phyloP scores from a whole-genome alignment of 345 rosid genomes.

The Camelina laxa region DNA sequence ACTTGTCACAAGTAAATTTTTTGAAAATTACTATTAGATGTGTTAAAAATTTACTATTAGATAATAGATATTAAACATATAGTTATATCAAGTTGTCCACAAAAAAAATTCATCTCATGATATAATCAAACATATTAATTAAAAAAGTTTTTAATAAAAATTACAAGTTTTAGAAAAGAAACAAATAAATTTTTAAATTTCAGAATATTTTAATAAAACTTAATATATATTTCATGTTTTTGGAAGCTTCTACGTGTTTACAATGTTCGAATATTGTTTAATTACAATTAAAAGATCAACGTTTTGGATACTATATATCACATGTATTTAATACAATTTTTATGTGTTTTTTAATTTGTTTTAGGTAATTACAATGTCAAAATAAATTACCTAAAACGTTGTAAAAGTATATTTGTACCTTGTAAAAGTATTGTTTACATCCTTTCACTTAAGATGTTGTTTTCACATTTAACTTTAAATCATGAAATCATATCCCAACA shows the following conservation, averaged over 20 bases:
- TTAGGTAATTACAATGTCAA: neutral
- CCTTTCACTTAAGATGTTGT: neutral
- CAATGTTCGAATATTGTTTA: no score
- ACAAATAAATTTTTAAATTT: no score
- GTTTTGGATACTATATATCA: no score
- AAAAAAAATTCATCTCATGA: neutral
- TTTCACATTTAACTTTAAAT: no score
- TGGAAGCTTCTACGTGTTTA: neutral
- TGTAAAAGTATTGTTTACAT: neutral
- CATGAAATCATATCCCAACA: neutral
- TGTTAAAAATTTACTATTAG: neutral
- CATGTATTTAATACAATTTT: no score
- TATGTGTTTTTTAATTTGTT: neutral
- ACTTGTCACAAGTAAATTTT: neutral
- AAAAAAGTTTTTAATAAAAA: neutral
- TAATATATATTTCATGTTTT: neutral
- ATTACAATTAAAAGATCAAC: no score
- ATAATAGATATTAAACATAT: neutral
- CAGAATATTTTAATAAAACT: no score
- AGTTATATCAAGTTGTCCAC: neutral
- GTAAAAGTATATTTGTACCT: no score
- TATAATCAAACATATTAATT: neutral
- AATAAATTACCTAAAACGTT: no score
- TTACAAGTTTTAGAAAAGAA: neutral
- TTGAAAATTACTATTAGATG: no score